Percentiles rank a stretch among this genome's conserved stretches.
Conservation (phyloP, 108 stramenopile genomes). For the Cyclotella kingstonii region DNA sequence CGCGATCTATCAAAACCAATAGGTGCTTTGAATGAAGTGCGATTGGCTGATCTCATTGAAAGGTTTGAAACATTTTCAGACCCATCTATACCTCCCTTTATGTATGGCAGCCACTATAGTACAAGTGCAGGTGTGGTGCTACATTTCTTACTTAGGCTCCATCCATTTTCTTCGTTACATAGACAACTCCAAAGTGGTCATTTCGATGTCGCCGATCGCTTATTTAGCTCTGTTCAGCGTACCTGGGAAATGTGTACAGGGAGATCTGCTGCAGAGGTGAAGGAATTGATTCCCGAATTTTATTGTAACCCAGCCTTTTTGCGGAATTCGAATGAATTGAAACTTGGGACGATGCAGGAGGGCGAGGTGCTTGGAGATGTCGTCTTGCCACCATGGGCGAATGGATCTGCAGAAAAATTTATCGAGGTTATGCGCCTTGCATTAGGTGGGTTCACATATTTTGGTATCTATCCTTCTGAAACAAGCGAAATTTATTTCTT, state of each 20-base stretch:
- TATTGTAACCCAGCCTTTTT: conserved; percentile 92
- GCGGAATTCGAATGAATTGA: conserved; percentile 85
- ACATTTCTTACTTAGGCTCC: conserved; percentile 94
- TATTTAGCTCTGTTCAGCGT: conserved; percentile 91
- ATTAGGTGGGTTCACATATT: conserved; percentile 32
- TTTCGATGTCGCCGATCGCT: conserved; percentile 97
- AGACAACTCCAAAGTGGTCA: conserved; percentile 92
- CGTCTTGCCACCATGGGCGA: conserved; percentile 96
- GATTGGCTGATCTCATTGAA: conserved; percentile 89
- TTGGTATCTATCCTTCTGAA: neutral
- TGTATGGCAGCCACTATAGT: conserved; percentile 98
- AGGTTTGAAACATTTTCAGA: conserved; percentile 92
- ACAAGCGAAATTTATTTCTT: conserved; percentile 41
- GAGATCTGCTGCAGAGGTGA: conserved; percentile 86
- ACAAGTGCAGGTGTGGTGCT: conserved; percentile 96
- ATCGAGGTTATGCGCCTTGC: conserved; percentile 86
- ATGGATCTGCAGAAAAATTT: conserved; percentile 87
- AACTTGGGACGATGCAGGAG: conserved; percentile 94
- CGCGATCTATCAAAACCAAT: conserved; percentile 94
- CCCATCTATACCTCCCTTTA: conserved; percentile 92
- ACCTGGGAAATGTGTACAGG: conserved; percentile 94
- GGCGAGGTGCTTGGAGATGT: conserved; percentile 94
- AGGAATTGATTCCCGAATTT: conserved; percentile 97
- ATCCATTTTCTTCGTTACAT: conserved; percentile 93
- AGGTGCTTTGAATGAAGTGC: conserved; percentile 91